A percentile compares a stretch with the other conserved stretches of the same genome.
phyloP scores from a whole-genome alignment of 306 rosid species.

The Oemleria cerasiformis region DNA sequence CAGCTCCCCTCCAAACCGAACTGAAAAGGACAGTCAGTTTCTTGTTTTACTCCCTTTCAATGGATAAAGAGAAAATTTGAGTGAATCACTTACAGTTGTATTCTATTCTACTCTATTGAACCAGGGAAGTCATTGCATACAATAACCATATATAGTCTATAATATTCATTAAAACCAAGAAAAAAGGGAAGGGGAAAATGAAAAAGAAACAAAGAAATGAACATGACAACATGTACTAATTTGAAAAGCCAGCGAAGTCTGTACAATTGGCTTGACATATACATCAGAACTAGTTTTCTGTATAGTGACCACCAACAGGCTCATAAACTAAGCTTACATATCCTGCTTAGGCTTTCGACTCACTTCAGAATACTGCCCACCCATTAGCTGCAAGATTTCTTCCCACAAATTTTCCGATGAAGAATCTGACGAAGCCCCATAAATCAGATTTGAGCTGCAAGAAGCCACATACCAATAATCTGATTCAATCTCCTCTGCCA shows the following conservation, averaged over 20 bases:
- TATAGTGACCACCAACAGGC: conserved; percentile 17
- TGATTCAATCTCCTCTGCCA: conserved; percentile 90
- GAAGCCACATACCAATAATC: conserved; percentile 96
- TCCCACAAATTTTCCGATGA: conserved; percentile 82
- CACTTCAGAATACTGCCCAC: conserved; percentile 88
- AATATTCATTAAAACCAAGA: not conserved
- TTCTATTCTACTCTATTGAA: too few species aligned
- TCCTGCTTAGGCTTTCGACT: conserved; percentile 98
- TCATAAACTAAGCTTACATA: conserved; percentile 46
- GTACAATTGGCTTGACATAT: conserved; percentile 52
- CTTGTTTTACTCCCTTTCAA: too few species aligned
- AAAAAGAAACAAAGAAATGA: not conserved
- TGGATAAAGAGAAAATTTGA: too few species aligned
- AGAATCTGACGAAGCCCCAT: conserved; percentile 49
- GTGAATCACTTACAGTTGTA: too few species aligned
- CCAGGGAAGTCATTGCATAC: not conserved
- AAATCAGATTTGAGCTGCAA: conserved; percentile 83
- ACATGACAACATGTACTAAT: conserved; percentile 31
- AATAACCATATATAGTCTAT: not conserved
- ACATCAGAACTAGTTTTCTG: conserved; percentile 23
- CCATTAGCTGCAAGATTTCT: conserved; percentile 90
- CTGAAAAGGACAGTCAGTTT: too few species aligned
- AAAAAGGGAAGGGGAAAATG: not conserved
- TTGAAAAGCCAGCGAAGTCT: conserved; percentile 41
- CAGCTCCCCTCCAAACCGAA: too few species aligned